A percentile compares a stretch with the other conserved stretches of the same genome.
Conservation (phyloP, 208 protist genomes). For the Kentomonas sorsogonicus region DNA sequence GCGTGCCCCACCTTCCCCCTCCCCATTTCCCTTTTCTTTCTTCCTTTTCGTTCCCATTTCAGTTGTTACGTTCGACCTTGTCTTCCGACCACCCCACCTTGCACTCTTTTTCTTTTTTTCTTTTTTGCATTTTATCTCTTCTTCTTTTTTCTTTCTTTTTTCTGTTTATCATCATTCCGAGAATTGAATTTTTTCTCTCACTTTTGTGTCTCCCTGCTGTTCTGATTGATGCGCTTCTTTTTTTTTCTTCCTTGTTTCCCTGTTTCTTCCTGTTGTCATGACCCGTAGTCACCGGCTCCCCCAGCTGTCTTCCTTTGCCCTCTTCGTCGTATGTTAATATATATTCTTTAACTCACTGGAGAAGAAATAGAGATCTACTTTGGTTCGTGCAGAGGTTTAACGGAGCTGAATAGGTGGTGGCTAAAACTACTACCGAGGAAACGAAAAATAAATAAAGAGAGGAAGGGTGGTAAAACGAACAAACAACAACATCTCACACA, state of each 20-base stretch:
- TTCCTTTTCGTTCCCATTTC: too few relatives aligned
- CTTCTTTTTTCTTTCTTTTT: not conserved
- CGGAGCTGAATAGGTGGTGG: not conserved
- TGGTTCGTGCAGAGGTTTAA: not conserved
- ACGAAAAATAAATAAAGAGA: not conserved
- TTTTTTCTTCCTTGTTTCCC: not conserved
- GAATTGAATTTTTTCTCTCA: not conserved
- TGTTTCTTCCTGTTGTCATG: not conserved
- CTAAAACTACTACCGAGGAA: not conserved
- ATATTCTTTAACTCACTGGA: not conserved
- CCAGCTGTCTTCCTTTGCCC: not conserved
- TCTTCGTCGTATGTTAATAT: not conserved
- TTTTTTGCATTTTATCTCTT: not conserved
- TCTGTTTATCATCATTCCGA: not conserved
- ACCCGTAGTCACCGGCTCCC: not conserved
- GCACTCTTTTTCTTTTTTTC: constrained; percentile 3
- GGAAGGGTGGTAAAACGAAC: not conserved
- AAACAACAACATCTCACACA: constrained; percentile 1
- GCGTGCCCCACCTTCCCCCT: too few relatives aligned
- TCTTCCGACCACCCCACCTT: too few relatives aligned
- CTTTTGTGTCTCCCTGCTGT: not conserved
- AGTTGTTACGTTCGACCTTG: too few relatives aligned
- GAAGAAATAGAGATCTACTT: not conserved
- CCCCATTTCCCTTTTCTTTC: too few relatives aligned
- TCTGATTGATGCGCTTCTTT: not conserved